Evolutionary conservation across 208 protist species (phyloP).

Genomic region (Vickermania spadyakhi): DNA sequence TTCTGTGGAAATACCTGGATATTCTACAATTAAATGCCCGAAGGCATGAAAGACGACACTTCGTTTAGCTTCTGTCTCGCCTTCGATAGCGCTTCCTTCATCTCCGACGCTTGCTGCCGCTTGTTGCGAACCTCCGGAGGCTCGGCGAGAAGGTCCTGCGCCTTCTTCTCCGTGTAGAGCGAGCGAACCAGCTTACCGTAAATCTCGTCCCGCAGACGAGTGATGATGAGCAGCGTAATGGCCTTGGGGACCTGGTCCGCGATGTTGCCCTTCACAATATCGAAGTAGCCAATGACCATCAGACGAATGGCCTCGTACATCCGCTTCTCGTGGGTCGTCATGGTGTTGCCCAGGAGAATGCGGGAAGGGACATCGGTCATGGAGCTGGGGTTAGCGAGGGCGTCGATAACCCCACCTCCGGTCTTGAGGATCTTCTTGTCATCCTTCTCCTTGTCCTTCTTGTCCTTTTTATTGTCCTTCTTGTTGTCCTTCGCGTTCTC

Average conservation of each 20-base stretch:
- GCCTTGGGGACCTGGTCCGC: conserved; percentile 96
- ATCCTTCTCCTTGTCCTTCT: conserved; percentile 9
- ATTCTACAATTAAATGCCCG: too few species aligned
- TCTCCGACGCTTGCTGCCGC: conserved; percentile 84
- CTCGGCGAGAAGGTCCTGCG: conserved; percentile 93
- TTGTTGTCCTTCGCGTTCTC: neutral
- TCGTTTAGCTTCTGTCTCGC: conserved; percentile 77
- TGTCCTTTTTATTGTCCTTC: neutral
- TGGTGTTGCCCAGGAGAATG: conserved; percentile 68
- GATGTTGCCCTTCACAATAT: conserved; percentile 88
- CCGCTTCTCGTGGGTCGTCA: conserved; percentile 63
- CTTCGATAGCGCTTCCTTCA: conserved; percentile 85
- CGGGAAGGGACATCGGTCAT: conserved; percentile 71
- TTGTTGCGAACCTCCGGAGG: conserved; percentile 71
- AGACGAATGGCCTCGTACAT: conserved; percentile 80
- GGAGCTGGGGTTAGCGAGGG: conserved; percentile 6
- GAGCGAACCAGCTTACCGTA: conserved; percentile 92
- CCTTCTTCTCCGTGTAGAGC: conserved; percentile 92
- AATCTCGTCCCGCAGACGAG: conserved; percentile 82
- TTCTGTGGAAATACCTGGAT: too few species aligned
- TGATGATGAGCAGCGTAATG: conserved; percentile 97
- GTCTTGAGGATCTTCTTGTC: conserved; percentile 14
- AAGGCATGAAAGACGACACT: conserved; percentile 65
- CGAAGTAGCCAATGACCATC: conserved; percentile 91
- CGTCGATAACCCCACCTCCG: conserved; percentile 34